A percentile compares a stretch with the other conserved stretches of the same genome.
Evolutionary conservation across 768 basidiomycete genomes (phyloP).

Genomic region (Leucosporidium creatinivorum): DNA sequence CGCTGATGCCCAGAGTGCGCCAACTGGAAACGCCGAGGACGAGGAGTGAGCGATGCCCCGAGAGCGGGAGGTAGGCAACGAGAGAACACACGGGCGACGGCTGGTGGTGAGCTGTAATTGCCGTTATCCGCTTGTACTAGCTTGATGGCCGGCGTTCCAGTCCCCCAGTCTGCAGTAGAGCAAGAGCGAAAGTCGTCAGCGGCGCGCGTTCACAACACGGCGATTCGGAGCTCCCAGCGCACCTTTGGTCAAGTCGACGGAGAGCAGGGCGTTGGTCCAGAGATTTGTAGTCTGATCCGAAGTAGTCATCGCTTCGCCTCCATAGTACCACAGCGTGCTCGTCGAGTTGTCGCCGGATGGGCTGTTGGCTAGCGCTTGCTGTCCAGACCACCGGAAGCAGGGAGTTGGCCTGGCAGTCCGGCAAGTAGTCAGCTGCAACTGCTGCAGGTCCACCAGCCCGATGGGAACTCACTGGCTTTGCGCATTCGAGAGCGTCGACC

Average conservation of each 20-base stretch:
- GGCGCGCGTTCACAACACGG: neutral
- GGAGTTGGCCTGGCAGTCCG: too few species aligned
- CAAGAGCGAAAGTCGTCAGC: neutral
- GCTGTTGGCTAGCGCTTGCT: neutral
- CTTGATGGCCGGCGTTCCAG: constrained; percentile 11
- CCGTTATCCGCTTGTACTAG: constrained; percentile 18
- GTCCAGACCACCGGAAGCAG: neutral
- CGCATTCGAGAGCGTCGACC: too few species aligned
- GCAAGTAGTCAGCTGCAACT: too few species aligned
- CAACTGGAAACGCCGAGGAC: constrained; percentile 11
- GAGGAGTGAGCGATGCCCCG: neutral
- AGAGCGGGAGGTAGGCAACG: neutral
- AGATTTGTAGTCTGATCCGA: neutral
- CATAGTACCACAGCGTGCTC: constrained; percentile 12
- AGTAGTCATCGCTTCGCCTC: constrained; percentile 10
- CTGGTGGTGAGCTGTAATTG: constrained; percentile 21
- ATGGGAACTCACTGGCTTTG: too few species aligned
- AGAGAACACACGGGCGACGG: constrained; percentile 22
- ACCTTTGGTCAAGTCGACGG: constrained; percentile 1
- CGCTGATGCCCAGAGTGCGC: constrained; percentile 16
- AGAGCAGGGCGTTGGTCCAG: constrained; percentile 30
- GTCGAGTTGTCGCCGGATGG: neutral
- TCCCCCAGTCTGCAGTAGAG: constrained; percentile 9
- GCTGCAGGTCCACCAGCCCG: too few species aligned
- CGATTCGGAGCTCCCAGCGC: neutral